Conservation (phyloP, 1,139 yeast genomes). For the Candida freyschussii region DNA sequence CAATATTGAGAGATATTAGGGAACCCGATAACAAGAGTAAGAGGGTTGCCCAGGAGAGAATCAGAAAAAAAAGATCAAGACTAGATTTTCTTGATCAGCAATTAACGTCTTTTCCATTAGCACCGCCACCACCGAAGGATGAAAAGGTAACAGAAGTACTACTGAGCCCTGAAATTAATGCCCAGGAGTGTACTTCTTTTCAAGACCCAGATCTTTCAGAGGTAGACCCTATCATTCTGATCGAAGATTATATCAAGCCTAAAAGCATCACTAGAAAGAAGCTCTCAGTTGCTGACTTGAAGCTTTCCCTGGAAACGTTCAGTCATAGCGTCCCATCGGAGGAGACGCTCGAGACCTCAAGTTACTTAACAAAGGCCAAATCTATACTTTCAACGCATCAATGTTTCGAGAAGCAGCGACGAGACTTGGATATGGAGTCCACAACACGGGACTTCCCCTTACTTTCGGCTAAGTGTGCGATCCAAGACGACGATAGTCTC, state of each 20-base stretch:
- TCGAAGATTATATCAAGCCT: constrained; percentile 43
- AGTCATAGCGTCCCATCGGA: constrained; percentile 1
- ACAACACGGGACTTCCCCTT: background rate
- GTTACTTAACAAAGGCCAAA: constrained; percentile 11
- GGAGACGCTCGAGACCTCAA: no score
- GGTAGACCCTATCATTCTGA: constrained; percentile 46
- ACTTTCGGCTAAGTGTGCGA: constrained; percentile 1
- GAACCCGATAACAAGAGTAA: no score
- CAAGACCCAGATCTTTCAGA: constrained; percentile 13
- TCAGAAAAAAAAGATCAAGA: constrained; percentile 36
- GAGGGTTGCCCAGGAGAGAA: no score
- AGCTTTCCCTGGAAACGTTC: constrained; percentile 18
- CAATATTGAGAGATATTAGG: no score
- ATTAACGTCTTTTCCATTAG: constrained; percentile 62
- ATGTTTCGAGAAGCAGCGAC: no score
- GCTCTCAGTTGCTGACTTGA: constrained; percentile 27
- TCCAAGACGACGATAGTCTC: constrained; percentile 1
- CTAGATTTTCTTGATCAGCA: constrained; percentile 60
- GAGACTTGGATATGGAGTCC: background rate
- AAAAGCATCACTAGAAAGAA: constrained; percentile 18
- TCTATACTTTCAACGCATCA: constrained; percentile 10
- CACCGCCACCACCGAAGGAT: constrained; percentile 41
- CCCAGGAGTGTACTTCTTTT: constrained; percentile 8
- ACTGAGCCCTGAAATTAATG: constrained; percentile 28
- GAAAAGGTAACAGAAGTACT: constrained; percentile 15